phyloP scores from a whole-genome alignment of 768 basidiomycete genomes.

The Mycena rosella region DNA sequence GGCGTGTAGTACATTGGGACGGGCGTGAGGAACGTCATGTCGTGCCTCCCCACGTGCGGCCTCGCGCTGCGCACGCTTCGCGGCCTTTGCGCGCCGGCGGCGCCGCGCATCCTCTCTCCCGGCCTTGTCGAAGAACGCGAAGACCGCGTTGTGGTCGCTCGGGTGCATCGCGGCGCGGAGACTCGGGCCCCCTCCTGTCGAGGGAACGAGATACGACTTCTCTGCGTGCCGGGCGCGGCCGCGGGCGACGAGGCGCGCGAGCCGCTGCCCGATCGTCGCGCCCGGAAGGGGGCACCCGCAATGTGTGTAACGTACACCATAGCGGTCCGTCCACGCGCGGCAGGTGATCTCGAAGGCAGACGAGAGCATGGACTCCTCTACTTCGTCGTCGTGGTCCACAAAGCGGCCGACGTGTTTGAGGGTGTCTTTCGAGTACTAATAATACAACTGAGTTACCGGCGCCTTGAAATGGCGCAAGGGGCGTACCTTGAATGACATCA shows the following conservation, averaged over 20 bases:
- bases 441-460: too few relatives aligned
- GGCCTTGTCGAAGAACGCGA: too few relatives aligned
- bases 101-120: too few relatives aligned
- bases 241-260: constrained; percentile 48
- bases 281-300: constrained; percentile 71
- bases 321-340: constrained; percentile 63
- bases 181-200: constrained; percentile 49
- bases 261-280: constrained; percentile 56
- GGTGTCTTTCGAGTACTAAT: constrained; percentile 63
- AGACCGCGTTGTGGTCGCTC: too few relatives aligned
- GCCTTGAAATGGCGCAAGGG: too few relatives aligned
- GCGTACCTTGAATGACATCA: constrained; percentile 52
- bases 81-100: too few relatives aligned
- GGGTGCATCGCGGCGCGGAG: too few relatives aligned
- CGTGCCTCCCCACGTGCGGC: too few relatives aligned
- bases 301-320: constrained; percentile 64
- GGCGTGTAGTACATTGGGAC: too few relatives aligned
- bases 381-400: constrained; percentile 68
- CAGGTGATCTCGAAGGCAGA: constrained; percentile 64
- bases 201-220: constrained; percentile 49
- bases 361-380: constrained; percentile 59
- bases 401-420: constrained; percentile 56
- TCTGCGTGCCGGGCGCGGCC: constrained; percentile 27
- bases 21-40: too few relatives aligned
- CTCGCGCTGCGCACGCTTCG: too few relatives aligned